phyloP scores from a whole-genome alignment of 2,329 filamentous ascomycete species.

The Fusarium avenaceum region DNA sequence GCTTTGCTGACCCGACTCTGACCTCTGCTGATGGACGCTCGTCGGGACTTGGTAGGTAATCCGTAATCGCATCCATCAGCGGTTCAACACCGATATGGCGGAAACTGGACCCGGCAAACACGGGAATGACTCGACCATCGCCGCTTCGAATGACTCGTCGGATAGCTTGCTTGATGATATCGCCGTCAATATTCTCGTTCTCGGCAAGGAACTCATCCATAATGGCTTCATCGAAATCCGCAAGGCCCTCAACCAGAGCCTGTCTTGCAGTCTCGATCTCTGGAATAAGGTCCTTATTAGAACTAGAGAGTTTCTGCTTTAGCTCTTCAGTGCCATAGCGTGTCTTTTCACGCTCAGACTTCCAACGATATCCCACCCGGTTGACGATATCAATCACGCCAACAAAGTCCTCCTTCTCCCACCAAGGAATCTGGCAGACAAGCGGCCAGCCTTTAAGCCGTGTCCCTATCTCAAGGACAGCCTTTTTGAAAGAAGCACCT shows the following conservation, averaged over 20 bases:
- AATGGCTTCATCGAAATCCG: constrained; percentile 88
- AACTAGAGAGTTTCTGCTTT: constrained; percentile 57
- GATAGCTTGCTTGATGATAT: constrained; percentile 79
- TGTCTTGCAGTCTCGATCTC: constrained; percentile 83
- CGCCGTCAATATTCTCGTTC: constrained; percentile 78
- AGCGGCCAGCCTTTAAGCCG: constrained; percentile 87
- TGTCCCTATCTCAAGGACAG: constrained; percentile 86
- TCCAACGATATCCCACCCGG: constrained; percentile 81
- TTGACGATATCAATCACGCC: constrained; percentile 89
- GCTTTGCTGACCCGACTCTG: constrained; percentile 70
- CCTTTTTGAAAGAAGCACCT: constrained; percentile 82
- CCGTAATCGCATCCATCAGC: constrained; percentile 87
- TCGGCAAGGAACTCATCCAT: constrained; percentile 86
- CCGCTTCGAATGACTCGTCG: constrained; percentile 77
- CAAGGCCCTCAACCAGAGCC: constrained; percentile 84
- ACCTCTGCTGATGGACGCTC: constrained; percentile 86
- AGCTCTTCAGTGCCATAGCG: constrained; percentile 51
- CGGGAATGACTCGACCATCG: constrained; percentile 81
- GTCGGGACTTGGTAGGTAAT: constrained; percentile 85
- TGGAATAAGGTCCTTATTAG: constrained; percentile 66
- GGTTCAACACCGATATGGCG: constrained; percentile 95
- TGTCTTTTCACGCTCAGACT: constrained; percentile 59
- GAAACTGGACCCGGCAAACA: constrained; percentile 94
- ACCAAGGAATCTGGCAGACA: constrained; percentile 96
- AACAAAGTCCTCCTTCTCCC: constrained; percentile 82